Evolutionary conservation across 345 rosid species (phyloP).

Genomic region (Euphorbia tirucalli): DNA sequence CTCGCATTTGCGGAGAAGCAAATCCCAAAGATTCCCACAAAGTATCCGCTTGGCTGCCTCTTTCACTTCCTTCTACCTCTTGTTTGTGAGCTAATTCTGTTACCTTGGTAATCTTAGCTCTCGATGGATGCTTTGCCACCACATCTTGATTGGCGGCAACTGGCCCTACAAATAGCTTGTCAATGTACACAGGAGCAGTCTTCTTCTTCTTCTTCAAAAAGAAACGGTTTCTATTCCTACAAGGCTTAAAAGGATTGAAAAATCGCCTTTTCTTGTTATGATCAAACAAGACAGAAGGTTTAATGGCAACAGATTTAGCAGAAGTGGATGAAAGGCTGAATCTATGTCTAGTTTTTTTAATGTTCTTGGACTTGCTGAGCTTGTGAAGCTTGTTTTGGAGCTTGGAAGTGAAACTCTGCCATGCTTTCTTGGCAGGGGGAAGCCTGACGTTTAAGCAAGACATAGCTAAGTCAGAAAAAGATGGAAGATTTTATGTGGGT

Average conservation of each 20-base stretch:
- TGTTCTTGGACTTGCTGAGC: conserved; percentile 37
- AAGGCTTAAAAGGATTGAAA: conserved; percentile 6
- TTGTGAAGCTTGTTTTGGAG: conserved; percentile 45
- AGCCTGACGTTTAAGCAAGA: conserved; percentile 52
- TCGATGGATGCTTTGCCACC: conserved; percentile 5
- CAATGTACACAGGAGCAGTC: conserved; percentile 53
- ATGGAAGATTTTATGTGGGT: neutral
- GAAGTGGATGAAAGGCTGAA: conserved; percentile 1
- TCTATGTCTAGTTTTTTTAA: conserved; percentile 25
- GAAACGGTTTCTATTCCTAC: conserved; percentile 2
- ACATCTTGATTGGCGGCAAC: neutral
- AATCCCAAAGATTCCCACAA: conserved; percentile 47
- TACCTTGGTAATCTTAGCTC: neutral
- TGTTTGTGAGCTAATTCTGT: conserved; percentile 12
- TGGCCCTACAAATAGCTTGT: conserved; percentile 45
- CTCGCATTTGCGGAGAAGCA: conserved; percentile 48
- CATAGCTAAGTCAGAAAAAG: conserved; percentile 24
- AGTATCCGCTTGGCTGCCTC: conserved; percentile 26
- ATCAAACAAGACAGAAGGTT: neutral
- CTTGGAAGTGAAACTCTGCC: conserved; percentile 66
- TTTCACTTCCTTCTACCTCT: neutral
- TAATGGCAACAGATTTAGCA: neutral
- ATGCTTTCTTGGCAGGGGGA: conserved; percentile 61
- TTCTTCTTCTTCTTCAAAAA: conserved; percentile 37
- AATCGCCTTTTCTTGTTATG: neutral